Base-by-base conservation (phyloP, 257 asterid genomes). In the Jacaranda copaia region DNA sequence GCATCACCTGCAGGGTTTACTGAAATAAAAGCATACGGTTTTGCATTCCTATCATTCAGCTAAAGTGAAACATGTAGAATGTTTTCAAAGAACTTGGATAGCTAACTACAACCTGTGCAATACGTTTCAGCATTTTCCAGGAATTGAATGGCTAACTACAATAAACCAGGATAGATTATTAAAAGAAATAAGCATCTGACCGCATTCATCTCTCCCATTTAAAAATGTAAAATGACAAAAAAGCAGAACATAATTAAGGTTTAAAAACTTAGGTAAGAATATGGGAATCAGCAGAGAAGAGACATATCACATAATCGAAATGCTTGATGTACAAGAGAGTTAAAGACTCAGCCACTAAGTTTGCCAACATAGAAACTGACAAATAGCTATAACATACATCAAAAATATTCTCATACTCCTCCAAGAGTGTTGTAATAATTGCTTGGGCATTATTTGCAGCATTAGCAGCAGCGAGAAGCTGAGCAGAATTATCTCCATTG, bases 401-500 rank as follows among this genome's bases (percentile, higher is more conserved):
- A 73, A 91, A 93, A 68, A 93, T 74, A 82, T 84, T 91, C 61
- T 86, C 92, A 62, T 88, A 93, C 86, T 93, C 98, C 91, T 93
- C 98, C 83, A 93, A 83, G 51, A 93, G 91, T 19, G 88, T 87
- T 39, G 96, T 81, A 75, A 91, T 84, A 84, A 93, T 91, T 74
- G 92, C 96, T 78, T 93, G 98, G 72, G 95, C 97, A 82, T 87
- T 86, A 82, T 88, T 93, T 65, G 98, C 98, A 73, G 98, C 98
- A 90, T 82, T 91, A 55, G 97, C 98, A 62, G 97, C 98, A 77
- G 98, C 98, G 57, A 93, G 91, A 81, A 93, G 90, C 85, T 93
- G 97, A 57, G 98, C 88, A 68, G 98, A 87, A 87, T 89, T 93
- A 83, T 88, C 98, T 72, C 95, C 97, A 72, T 88, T 89, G 45